Percentiles rank a stretch among this genome's conserved stretches.
Conservation (phyloP, 306 rosid species). For the Hippophae gyantsensis region DNA sequence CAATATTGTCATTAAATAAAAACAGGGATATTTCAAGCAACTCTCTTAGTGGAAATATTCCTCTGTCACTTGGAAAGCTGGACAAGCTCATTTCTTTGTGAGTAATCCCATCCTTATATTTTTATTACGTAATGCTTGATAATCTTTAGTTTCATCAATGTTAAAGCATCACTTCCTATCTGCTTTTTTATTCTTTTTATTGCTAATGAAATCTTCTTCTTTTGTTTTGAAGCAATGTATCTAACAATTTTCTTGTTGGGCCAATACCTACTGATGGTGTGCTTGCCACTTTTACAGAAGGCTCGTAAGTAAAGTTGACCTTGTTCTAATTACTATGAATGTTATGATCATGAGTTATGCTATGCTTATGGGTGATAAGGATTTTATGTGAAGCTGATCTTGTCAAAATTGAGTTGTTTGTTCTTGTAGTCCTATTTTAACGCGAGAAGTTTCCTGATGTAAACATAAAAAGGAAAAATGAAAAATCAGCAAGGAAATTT, state of each 20-base stretch:
- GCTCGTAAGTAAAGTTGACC: conserved; percentile 63
- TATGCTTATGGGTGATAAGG: background rate
- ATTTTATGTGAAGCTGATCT: too few species aligned
- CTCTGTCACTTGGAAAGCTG: conserved; percentile 74
- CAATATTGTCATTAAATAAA: conserved; percentile 15
- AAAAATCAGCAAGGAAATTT: too few species aligned
- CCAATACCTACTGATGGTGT: conserved; percentile 81
- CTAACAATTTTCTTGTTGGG: conserved; percentile 90
- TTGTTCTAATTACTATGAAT: conserved; percentile 13
- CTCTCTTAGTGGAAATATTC: conserved; percentile 76
- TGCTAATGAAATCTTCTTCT: conserved; percentile 12
- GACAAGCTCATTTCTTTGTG: conserved; percentile 53
- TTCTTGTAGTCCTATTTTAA: too few species aligned
- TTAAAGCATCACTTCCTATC: too few species aligned
- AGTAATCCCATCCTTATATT: conserved; percentile 28
- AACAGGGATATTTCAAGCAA: conserved; percentile 91
- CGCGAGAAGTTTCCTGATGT: too few species aligned
- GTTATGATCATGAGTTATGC: too few species aligned
- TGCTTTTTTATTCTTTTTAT: too few species aligned
- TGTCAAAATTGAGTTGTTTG: too few species aligned
- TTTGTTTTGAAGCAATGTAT: conserved; percentile 55
- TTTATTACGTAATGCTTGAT: background rate
- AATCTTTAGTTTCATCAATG: background rate
- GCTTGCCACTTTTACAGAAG: conserved; percentile 54
- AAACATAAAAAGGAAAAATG: too few species aligned